Percentiles rank a stretch among this genome's conserved stretches.
Conservation (phyloP, 2,329 filamentous ascomycete species). For the Xylaria polymorpha region DNA sequence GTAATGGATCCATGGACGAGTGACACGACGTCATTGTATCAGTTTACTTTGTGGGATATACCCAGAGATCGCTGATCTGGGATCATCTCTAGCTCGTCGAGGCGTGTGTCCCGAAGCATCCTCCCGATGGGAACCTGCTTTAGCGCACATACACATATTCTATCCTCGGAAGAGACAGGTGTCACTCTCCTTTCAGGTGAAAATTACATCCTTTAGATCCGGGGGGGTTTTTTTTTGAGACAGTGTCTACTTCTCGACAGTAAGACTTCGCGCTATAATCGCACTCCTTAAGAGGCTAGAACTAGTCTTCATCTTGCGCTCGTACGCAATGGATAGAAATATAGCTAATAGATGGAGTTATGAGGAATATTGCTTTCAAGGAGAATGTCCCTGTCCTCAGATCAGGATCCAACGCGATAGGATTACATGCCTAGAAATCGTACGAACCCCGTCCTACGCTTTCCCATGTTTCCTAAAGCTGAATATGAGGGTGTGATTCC, state of each 20-base stretch:
- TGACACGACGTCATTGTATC: not conserved
- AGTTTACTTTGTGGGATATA: not conserved
- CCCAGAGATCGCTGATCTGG: not conserved
- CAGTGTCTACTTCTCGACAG: not conserved
- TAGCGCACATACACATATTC: constrained; percentile 14
- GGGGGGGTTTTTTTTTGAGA: not conserved
- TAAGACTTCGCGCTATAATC: no score
- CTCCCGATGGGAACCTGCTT: constrained; percentile 35
- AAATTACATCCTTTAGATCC: not conserved
- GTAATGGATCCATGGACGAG: constrained; percentile 1
- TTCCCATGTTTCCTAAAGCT: constrained; percentile 12
- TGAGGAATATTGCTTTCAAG: not conserved
- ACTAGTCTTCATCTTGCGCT: not conserved
- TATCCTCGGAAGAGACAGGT: constrained; percentile 9
- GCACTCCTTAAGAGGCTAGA: not conserved
- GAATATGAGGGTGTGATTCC: constrained; percentile 17
- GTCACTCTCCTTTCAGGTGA: not conserved
- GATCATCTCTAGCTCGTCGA: constrained; percentile 7
- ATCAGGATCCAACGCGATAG: constrained; percentile 21
- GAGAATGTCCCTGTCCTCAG: not conserved
- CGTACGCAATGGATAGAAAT: not conserved
- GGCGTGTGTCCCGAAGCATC: constrained; percentile 21
- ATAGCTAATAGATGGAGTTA: not conserved
- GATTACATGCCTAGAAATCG: constrained; percentile 17
- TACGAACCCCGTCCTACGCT: constrained; percentile 13